Percentiles rank a stretch among this genome's conserved stretches.
These are phyloP conservation scores for Phytophthora pini DNA, from an alignment of 352 stramenopile species.

Conservation along the genomic window DNA sequence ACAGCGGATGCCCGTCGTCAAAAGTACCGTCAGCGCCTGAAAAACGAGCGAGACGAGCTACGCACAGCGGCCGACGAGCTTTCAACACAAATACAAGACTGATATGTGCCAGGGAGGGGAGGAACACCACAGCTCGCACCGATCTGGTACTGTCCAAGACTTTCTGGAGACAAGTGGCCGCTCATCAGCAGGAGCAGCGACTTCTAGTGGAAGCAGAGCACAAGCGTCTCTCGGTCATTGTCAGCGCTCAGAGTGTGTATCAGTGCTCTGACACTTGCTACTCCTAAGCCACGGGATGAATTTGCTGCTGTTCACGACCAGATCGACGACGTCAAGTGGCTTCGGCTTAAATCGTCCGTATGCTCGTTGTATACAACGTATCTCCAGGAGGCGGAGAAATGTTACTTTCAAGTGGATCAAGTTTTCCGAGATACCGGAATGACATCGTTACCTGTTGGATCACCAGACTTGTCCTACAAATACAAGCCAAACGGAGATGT, in stretches of 20 bases:
- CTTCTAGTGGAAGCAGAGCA: neutral
- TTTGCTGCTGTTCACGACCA: no score
- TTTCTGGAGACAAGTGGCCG: neutral
- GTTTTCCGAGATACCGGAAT: constrained; percentile 18
- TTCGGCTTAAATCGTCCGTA: constrained; percentile 10
- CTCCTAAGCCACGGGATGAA: no score
- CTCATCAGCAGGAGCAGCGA: neutral
- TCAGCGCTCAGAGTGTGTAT: neutral
- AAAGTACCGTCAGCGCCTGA: neutral
- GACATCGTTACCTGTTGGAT: no score
- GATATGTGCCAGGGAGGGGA: neutral
- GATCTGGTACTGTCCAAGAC: constrained; percentile 5
- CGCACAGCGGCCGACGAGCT: neutral
- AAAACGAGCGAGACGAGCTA: neutral
- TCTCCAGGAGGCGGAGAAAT: constrained; percentile 12
- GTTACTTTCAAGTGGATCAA: constrained; percentile 10
- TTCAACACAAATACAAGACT: neutral
- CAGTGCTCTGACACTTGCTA: neutral
- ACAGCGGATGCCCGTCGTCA: neutral
- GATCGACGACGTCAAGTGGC: constrained; percentile 2
- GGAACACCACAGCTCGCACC: neutral
- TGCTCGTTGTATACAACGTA: constrained; percentile 7
- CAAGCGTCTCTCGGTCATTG: neutral
- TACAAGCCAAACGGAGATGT: constrained; percentile 7
- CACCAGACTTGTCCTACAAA: constrained; percentile 1